Evolutionary conservation across 768 basidiomycete species (phyloP).

Genomic region (Hygrocybe punicea): DNA sequence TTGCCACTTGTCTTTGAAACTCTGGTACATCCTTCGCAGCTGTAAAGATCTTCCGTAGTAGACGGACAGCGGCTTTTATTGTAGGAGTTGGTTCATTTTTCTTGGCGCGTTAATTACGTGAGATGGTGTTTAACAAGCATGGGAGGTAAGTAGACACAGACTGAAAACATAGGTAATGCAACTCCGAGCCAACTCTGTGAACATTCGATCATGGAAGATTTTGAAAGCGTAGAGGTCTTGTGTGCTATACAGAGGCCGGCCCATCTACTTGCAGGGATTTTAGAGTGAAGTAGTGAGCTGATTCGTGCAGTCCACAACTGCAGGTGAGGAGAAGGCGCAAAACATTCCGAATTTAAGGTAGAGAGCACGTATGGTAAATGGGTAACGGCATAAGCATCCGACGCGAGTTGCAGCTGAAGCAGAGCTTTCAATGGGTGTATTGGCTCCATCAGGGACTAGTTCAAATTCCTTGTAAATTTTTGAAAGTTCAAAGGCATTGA

Average conservation of each 20-base stretch:
- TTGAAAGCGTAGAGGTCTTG: constrained; percentile 59
- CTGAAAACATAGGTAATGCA: constrained; percentile 43
- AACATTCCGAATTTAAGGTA: constrained; percentile 48
- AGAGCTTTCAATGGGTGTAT: constrained; percentile 58
- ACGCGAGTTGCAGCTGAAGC: constrained; percentile 68
- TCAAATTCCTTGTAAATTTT: too few relatives aligned
- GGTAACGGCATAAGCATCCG: constrained; percentile 57
- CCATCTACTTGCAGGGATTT: constrained; percentile 75
- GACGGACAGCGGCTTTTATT: constrained; percentile 61
- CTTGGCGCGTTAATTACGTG: constrained; percentile 39
- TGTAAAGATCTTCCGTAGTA: constrained; percentile 60
- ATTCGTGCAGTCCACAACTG: constrained; percentile 76
- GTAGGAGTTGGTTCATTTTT: constrained; percentile 63
- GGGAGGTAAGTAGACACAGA: background rate
- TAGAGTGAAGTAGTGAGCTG: constrained; percentile 71
- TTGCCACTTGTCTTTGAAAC: constrained; percentile 75
- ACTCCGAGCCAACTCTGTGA: constrained; percentile 71
- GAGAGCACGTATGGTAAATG: constrained; percentile 60
- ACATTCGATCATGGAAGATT: constrained; percentile 58
- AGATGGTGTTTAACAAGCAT: constrained; percentile 17
- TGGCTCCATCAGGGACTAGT: constrained; percentile 39
- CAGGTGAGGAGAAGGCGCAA: constrained; percentile 61
- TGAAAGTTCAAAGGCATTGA: background rate
- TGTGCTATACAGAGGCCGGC: constrained; percentile 73
- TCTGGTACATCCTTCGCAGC: constrained; percentile 60